Base-by-base conservation (phyloP, 139 green algal species). In the Coccomyxa sp. region DNA sequence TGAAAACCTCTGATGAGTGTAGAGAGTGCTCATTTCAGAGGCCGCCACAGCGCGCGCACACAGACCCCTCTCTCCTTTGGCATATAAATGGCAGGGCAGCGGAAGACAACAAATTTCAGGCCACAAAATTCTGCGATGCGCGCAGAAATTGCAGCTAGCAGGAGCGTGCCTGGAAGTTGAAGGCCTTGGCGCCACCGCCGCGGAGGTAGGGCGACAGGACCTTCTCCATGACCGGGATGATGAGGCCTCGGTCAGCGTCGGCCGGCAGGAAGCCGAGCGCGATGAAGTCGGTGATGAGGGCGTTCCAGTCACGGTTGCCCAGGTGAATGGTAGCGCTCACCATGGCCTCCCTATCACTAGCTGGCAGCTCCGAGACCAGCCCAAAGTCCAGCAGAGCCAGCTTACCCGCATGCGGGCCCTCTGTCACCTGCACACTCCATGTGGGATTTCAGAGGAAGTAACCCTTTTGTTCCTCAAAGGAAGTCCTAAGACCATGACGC, bases 371-470 rank as follows among this genome's bases (percentile, higher is more conserved):
- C 3, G 93, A 92, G 76, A 98, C 92, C 58, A 97, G 85, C 0
- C 95, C 95, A 90, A 97, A 98, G 87, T 98, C 95, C 57, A 98
- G 87, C 32, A 97, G 88, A 0, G 88, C 88, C 30, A 98, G 87
- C 91, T 95, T 95, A 57, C 94, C 94, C 12, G 91, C 89, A 57
- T 94, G 67, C 23, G 90, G 86, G 16, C 93, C 94, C 82, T 94
- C 89, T 3, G 91, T 95, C 28, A 96, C 84, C 85, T 91, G 82
- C 32, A 28, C 10, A 15, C 27, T 25, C 12, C 38, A 7, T 51
- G 38, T 51, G 38, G 38, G 38, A 51, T 7, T 51, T 51, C 38
- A 51, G 38, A 51, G 38, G 38, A 51, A n/a, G n/a, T n/a, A n/a
- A n/a, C n/a, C n/a, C n/a, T n/a, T n/a, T n/a, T n/a, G n/a, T n/a